A percentile compares a stretch with the other conserved stretches of the same genome.
Conservation (phyloP, 2,329 filamentous ascomycete species). For the Bipolaris victoriae region DNA sequence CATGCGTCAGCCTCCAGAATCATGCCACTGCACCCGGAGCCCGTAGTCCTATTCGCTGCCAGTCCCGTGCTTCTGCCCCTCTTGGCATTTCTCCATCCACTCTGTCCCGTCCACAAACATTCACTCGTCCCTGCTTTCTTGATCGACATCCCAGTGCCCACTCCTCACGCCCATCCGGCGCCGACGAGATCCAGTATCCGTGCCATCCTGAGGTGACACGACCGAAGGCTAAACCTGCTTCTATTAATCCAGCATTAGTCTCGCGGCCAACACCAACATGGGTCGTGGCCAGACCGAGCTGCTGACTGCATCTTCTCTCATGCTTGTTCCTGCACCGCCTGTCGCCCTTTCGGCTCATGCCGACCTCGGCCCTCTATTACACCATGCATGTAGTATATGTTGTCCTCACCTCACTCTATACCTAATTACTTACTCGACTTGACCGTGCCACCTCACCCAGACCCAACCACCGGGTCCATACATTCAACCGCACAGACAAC, state of each 20-base stretch:
- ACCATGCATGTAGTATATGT: conserved; percentile 34
- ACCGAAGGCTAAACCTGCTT: conserved; percentile 17
- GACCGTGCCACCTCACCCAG: conserved; percentile 37
- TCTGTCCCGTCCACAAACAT: not conserved
- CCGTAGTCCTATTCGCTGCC: not conserved
- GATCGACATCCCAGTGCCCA: not conserved
- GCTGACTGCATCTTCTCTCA: conserved; percentile 1
- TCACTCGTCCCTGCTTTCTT: not conserved
- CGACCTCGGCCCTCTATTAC: conserved; percentile 27
- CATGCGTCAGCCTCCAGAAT: not conserved
- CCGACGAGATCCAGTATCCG: not conserved
- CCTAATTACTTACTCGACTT: conserved; percentile 17
- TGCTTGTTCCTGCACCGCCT: not conserved
- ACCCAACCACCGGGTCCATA: conserved; percentile 45
- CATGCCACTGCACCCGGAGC: not conserved
- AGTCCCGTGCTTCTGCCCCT: not conserved
- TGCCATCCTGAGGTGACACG: conserved; percentile 33
- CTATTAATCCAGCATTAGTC: conserved; percentile 7
- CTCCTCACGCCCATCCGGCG: not conserved
- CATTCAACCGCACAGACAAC: conserved; percentile 36
- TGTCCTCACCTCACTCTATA: conserved; percentile 20
- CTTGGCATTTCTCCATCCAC: not conserved
- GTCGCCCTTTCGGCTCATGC: conserved; percentile 15
- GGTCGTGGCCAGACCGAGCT: not conserved
- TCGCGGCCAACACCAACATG: not conserved